Base-by-base conservation (phyloP, 345 rosid genomes). In the Salix brachista region DNA sequence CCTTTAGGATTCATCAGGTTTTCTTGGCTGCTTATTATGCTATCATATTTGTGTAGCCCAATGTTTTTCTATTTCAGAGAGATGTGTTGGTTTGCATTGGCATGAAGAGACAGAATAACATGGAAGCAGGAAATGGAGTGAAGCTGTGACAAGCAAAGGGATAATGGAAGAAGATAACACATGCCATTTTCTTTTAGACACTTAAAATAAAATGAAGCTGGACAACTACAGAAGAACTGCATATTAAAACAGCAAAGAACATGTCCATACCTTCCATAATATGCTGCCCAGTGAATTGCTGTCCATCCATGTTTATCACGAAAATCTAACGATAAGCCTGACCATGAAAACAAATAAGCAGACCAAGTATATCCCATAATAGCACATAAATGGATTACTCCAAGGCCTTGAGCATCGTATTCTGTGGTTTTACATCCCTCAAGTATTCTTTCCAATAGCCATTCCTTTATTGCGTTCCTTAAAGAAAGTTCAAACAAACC, bases 281-380 rank as follows among this genome's bases (percentile, higher is more conserved):
- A 85, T 73, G 99, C 98, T 75, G 99, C 99, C 99, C 99, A 96
- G 73, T 96, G 99, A 83, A 96, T 97, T 79, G 99, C 97, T 50
- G 99, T 96, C 98, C 98, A 96, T 54, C 99, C 99, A 77, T 69
- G 83, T 77, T 90, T 96, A 83, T 96, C 99, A 77, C 98, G 94
- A 72, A 85, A 88, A 84, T 93, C 89, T 69, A 96, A 72, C 8
- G 99, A 91, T 44, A 93, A 78, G 67, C 93, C 92, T 48, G 99
- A 87, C 86, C 84, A 88, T n/a, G 90, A 87, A 82, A 85, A 93
- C 52, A 93, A 79, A 84, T 80, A 80, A 80, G 90, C 52, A 46
- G 99, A 91, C 99, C 99, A 96, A 28, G 88, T 82, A 85, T 96
- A 96, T 64, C 92, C 98, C 76, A 96, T 91, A 78, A 90, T 85